These are phyloP conservation scores for Aureobasidium uvarum DNA, from an alignment of 2,329 filamentous ascomycete genomes.

Conservation along the genomic window DNA sequence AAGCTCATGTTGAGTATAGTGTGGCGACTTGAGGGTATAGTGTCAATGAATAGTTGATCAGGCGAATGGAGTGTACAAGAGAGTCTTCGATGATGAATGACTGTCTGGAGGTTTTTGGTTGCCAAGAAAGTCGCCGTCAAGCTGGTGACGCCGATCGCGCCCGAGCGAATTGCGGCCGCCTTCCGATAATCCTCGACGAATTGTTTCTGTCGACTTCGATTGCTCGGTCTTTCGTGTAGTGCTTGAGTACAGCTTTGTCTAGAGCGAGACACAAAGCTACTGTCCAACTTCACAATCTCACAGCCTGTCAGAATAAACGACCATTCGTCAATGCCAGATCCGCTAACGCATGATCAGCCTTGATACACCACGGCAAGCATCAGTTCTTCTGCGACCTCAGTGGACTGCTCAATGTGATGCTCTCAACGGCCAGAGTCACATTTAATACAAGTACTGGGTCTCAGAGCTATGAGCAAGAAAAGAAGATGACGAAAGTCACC, in stretches of 20 bases:
- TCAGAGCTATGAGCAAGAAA: not conserved
- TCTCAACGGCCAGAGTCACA: not conserved
- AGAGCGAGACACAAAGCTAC: not conserved
- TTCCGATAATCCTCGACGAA: not conserved
- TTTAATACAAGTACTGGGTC: not conserved
- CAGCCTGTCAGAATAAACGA: not conserved
- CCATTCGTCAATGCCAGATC: too few species aligned
- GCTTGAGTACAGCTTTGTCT: not conserved
- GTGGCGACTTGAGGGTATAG: not conserved
- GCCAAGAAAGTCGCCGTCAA: slow-evolving; percentile 20
- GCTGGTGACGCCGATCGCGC: slow-evolving; percentile 12
- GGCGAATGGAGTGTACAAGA: not conserved
- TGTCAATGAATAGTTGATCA: not conserved
- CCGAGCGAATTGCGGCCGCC: not conserved
- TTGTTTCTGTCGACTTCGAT: not conserved
- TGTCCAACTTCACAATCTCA: not conserved
- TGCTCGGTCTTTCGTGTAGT: not conserved
- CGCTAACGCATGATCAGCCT: not conserved
- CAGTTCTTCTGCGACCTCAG: too few species aligned
- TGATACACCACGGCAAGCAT: not conserved
- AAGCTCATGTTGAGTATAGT: slow-evolving; percentile 14
- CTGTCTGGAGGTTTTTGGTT: slow-evolving; percentile 7
- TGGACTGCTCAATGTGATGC: not conserved
- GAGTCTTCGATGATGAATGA: slow-evolving; percentile 6
- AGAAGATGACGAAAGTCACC: not conserved